Evolutionary conservation across 208 protist genomes (phyloP).

Genomic region (Vickermania ingenoplastis): DNA sequence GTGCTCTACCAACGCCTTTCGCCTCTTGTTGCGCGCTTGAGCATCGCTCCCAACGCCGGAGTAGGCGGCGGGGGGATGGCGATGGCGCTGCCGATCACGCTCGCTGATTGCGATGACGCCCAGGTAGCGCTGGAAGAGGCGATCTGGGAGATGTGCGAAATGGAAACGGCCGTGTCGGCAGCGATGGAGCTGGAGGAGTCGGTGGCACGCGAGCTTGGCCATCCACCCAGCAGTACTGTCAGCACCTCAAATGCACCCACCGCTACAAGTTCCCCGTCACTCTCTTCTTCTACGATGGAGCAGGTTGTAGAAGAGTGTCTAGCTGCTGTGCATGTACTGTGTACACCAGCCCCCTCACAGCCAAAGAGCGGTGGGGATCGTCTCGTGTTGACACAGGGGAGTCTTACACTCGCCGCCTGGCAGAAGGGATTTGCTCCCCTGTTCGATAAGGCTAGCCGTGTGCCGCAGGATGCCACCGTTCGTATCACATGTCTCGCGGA

Average conservation of each 20-base stretch:
- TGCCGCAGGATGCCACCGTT: slow-evolving; percentile 19
- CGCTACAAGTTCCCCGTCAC: background rate
- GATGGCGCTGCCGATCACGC: background rate
- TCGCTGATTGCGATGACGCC: background rate
- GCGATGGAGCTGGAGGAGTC: slow-evolving; percentile 3
- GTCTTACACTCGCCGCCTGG: slow-evolving; percentile 10
- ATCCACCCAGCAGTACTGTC: background rate
- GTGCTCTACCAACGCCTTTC: background rate
- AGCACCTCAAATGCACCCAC: background rate
- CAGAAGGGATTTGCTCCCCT: slow-evolving; percentile 7
- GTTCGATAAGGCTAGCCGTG: slow-evolving; percentile 10
- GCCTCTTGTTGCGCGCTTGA: background rate
- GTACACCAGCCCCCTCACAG: background rate
- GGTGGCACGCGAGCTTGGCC: background rate
- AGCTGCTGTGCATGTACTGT: background rate
- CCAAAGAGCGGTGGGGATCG: background rate
- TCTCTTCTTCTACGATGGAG: background rate
- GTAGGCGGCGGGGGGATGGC: background rate
- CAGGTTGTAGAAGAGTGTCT: background rate
- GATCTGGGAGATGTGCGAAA: slow-evolving; percentile 2
- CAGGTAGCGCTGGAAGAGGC: background rate
- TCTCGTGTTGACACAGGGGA: slow-evolving; percentile 1
- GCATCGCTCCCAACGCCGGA: background rate
- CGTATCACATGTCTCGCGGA: slow-evolving; percentile 76
- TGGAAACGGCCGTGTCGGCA: slow-evolving; percentile 11